phyloP scores from a whole-genome alignment of 2,329 filamentous ascomycete genomes.

The Colletotrichum spinosum region DNA sequence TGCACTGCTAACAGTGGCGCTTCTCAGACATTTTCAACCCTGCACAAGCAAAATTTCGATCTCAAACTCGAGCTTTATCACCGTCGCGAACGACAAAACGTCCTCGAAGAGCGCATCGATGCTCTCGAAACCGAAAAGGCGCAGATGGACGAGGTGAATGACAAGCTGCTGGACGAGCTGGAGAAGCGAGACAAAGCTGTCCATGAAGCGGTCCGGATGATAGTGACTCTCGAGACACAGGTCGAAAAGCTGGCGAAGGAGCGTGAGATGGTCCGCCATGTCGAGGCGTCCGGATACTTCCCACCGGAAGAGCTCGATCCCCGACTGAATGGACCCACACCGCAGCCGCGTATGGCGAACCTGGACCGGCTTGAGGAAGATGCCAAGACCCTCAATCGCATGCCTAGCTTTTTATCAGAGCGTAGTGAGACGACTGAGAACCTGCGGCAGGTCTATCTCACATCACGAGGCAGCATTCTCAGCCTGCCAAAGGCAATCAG shows the following conservation, averaged over 20 bases:
- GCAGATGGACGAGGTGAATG: constrained; percentile 68
- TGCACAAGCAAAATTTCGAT: constrained; percentile 83
- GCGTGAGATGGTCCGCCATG: constrained; percentile 62
- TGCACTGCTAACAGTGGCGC: constrained; percentile 15
- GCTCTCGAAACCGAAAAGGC: constrained; percentile 64
- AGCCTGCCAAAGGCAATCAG: constrained; percentile 61
- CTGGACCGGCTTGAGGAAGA: constrained; percentile 44
- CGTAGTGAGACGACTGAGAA: constrained; percentile 69
- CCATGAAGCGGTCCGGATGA: constrained; percentile 77
- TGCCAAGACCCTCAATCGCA: constrained; percentile 59
- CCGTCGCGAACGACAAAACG: constrained; percentile 71
- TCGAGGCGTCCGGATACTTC: constrained; percentile 57
- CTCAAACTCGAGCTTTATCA: constrained; percentile 80
- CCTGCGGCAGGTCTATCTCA: constrained; percentile 69
- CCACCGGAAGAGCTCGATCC: constrained; percentile 47
- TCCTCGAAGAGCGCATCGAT: constrained; percentile 69
- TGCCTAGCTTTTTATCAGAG: constrained; percentile 75
- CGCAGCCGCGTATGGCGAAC: constrained; percentile 38
- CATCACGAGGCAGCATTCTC: constrained; percentile 59
- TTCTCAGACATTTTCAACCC: constrained; percentile 69
- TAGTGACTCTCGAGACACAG: constrained; percentile 72
- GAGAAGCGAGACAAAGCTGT: constrained; percentile 78
- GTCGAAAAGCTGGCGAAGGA: constrained; percentile 66
- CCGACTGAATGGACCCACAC: constrained; percentile 20
- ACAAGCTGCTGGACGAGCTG: constrained; percentile 68